These are phyloP conservation scores for Coemansia sp. DNA, from an alignment of 192 early-diverging fungal genomes.

Conservation along the genomic window DNA sequence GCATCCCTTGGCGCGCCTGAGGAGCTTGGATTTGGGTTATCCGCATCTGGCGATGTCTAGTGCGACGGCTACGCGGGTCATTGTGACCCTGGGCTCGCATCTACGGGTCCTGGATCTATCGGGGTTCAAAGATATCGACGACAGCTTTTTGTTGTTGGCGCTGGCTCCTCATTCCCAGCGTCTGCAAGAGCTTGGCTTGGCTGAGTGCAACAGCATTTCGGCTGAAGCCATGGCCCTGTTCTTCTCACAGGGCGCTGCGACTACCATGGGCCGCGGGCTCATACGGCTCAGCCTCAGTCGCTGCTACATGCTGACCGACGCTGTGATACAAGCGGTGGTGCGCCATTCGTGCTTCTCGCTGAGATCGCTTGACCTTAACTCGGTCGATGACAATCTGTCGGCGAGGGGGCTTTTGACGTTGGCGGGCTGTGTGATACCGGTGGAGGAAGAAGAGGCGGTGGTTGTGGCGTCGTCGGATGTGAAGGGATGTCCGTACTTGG, in stretches of 20 bases:
- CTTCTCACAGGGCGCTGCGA: conserved; percentile 12
- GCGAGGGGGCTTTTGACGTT: conserved; percentile 55
- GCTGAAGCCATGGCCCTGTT: conserved; percentile 26
- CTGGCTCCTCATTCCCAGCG: conserved; percentile 11
- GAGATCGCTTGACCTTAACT: conserved; percentile 63
- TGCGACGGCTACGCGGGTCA: conserved; percentile 23
- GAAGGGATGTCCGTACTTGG: conserved; percentile 51
- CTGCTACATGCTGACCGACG: conserved; percentile 67
- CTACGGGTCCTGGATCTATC: conserved; percentile 32
- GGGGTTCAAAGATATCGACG: conserved; percentile 41
- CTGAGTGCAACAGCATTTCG: conserved; percentile 31
- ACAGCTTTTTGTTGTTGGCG: conserved; percentile 22
- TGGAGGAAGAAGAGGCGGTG: not conserved
- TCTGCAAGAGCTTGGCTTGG: conserved; percentile 36
- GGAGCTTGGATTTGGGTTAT: conserved; percentile 19
- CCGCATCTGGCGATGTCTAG: conserved; percentile 33
- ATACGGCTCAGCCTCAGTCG: conserved; percentile 60
- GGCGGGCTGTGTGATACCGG: conserved; percentile 29
- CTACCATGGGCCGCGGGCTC: conserved; percentile 24
- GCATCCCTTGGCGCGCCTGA: conserved; percentile 23
- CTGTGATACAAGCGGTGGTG: conserved; percentile 57
- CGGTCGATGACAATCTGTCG: conserved; percentile 68
- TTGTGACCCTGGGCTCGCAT: conserved; percentile 29
- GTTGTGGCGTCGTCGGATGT: not conserved
- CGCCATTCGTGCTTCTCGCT: conserved; percentile 62